Conservation (phyloP, 2,329 filamentous ascomycete genomes). For the Colletotrichum sp. region DNA sequence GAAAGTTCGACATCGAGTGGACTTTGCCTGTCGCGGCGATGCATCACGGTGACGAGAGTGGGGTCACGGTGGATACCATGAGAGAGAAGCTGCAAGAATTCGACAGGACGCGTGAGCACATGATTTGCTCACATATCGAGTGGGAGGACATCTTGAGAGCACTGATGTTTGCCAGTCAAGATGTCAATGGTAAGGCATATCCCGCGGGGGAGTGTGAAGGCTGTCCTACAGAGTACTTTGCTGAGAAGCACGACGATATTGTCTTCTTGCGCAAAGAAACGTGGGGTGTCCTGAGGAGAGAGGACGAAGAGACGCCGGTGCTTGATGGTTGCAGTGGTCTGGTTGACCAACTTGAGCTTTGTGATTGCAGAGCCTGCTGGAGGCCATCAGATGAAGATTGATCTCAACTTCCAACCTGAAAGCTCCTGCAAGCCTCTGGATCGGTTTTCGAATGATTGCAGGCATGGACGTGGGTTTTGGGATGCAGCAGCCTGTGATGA, state of each 20-base stretch:
- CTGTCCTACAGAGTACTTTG: background rate
- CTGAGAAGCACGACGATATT: background rate
- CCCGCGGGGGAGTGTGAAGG: background rate
- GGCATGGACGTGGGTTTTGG: no score
- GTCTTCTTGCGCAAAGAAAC: background rate
- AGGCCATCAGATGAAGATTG: background rate
- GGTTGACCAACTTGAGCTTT: background rate
- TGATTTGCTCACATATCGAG: background rate
- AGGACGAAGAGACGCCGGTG: background rate
- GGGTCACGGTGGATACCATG: background rate
- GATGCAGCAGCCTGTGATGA: no score
- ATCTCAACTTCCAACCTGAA: no score
- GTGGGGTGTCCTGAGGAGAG: background rate
- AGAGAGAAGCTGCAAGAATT: background rate
- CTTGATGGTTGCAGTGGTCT: background rate
- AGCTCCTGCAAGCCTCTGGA: no score
- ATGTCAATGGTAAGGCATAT: background rate
- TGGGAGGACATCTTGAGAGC: background rate
- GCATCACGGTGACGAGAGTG: background rate
- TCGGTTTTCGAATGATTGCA: no score
- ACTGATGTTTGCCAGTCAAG: background rate
- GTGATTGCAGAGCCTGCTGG: background rate
- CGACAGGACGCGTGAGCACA: background rate
- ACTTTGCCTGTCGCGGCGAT: background rate
- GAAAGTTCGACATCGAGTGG: background rate